Evolutionary conservation across 2,329 filamentous ascomycete genomes (phyloP), one percentile per base, ranked within the genome.

Genomic region (Parastagonospora nodorum): DNA sequence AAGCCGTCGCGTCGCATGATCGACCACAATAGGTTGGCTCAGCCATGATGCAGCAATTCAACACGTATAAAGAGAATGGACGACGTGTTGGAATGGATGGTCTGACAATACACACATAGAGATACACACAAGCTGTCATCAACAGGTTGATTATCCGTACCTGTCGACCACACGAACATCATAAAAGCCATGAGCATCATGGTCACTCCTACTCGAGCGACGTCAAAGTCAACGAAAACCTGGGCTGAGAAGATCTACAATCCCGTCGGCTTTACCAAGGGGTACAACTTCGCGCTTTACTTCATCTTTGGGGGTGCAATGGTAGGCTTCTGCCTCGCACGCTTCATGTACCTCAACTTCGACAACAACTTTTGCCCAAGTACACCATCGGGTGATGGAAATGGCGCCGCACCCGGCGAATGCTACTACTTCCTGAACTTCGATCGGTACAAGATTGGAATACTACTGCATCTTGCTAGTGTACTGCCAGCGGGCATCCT

Each of bases 221-320:
- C 53, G 15, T 48, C 38, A 15, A 58, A 53, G 30, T 35, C 51
- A 27, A 53, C 54, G 41, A 56, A 55, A 12, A 42, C 49, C 32
- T 48, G 51, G 31, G 52, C 55, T 3, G 48, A 55, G 8, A 55
- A 47, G 8, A 45, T 68, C 16, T 60, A 64, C 40, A 75, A 71
- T 37, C 70, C 76, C 2, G 50, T 85, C 24, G 84, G 84, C 42
- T 87, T 87, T 71, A 66, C 71, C 2, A 82, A 81, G 60, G 75
- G 74, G 31, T 85, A 84, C 74, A 86, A 84, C 65, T 84, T 86
- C 57, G 56, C 74, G 32, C 73, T 86, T 2, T 86, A 78, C 29
- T 44, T 63, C 33, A 50, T 60, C 27, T 63, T 64, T 32, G 58
- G 48, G 7, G 61, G 61, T 12, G 58, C 58, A 19, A 36, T 64